Conservation (phyloP, 2,329 filamentous ascomycete genomes). For the Lizonia empirigonia region DNA sequence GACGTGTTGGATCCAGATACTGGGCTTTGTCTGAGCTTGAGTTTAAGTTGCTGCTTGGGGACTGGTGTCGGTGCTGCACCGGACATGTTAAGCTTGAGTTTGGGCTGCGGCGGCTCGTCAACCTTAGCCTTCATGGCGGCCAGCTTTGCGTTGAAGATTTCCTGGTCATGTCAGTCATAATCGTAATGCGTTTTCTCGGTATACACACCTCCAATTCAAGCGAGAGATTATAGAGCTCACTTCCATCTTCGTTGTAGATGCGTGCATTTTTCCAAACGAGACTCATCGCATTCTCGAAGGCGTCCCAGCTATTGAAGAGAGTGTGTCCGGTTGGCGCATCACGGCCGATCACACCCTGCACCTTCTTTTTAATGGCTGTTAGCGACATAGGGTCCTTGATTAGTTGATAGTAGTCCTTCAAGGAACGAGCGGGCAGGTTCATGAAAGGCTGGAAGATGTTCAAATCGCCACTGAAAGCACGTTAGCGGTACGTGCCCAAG, state of each 20-base stretch:
- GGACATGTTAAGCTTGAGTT: slow-evolving; percentile 79
- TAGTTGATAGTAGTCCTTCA: slow-evolving; percentile 86
- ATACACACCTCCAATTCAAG: slow-evolving; percentile 74
- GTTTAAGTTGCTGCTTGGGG: slow-evolving; percentile 62
- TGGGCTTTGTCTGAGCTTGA: slow-evolving; percentile 58
- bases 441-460: slow-evolving; percentile 77
- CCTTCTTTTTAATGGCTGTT: slow-evolving; percentile 75
- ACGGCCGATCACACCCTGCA: slow-evolving; percentile 74
- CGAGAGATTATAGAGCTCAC: slow-evolving; percentile 78
- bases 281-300: slow-evolving; percentile 78
- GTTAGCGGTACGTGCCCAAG: slow-evolving; percentile 7
- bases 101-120: slow-evolving; percentile 72
- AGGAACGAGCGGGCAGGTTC: slow-evolving; percentile 73
- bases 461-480: slow-evolving; percentile 57
- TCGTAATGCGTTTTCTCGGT: neutral
- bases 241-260: slow-evolving; percentile 90
- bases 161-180: slow-evolving; percentile 54
- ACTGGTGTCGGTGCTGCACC: slow-evolving; percentile 27
- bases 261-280: slow-evolving; percentile 87
- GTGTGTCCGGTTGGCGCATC: slow-evolving; percentile 64
- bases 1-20: slow-evolving; percentile 49
- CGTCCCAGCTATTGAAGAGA: slow-evolving; percentile 81
- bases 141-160: slow-evolving; percentile 70
- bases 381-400: slow-evolving; percentile 83
- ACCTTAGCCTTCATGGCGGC: slow-evolving; percentile 74